Conservation (phyloP, 805 yeast genomes). For the Sugiyamaella floridensis region DNA sequence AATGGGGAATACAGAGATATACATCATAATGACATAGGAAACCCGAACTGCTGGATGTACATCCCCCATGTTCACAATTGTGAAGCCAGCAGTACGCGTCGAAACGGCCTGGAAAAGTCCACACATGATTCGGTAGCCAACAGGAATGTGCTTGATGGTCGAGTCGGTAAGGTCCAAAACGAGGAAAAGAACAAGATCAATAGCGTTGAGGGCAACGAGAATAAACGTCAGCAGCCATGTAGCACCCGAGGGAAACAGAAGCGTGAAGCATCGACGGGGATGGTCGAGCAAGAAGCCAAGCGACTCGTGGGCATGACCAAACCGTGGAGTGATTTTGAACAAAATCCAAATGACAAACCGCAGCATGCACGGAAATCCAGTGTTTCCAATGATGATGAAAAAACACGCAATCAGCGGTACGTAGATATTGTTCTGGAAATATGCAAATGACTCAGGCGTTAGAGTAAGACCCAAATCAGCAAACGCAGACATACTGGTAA, state of each 20-base stretch:
- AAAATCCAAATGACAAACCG: conserved; percentile 78
- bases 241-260: conserved; percentile 84
- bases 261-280: conserved; percentile 93
- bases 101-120: conserved; percentile 89
- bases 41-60: conserved; percentile 91
- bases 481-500: conserved; percentile 71
- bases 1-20: conserved; percentile 89
- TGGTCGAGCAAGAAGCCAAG: conserved; percentile 84
- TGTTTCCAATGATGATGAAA: conserved; percentile 84
- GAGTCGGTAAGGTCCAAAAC: conserved; percentile 59
- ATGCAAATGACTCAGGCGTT: conserved; percentile 71
- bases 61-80: conserved; percentile 58
- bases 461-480: conserved; percentile 81
- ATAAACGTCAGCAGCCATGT: conserved; percentile 91
- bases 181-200: conserved; percentile 75
- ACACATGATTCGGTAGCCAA: conserved; percentile 65
- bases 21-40: conserved; percentile 95
- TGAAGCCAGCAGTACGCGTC: conserved; percentile 90
- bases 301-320: conserved; percentile 49
- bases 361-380: conserved; percentile 83
- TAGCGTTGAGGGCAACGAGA: conserved; percentile 60
- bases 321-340: conserved; percentile 58
- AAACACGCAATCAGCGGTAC: conserved; percentile 56
- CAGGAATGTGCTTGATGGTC: conserved; percentile 47
- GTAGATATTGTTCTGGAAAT: conserved; percentile 59